Conservation (phyloP, 1,284 basidiomycete genomes). For the Ceratorhiza oryzae-sativae region DNA sequence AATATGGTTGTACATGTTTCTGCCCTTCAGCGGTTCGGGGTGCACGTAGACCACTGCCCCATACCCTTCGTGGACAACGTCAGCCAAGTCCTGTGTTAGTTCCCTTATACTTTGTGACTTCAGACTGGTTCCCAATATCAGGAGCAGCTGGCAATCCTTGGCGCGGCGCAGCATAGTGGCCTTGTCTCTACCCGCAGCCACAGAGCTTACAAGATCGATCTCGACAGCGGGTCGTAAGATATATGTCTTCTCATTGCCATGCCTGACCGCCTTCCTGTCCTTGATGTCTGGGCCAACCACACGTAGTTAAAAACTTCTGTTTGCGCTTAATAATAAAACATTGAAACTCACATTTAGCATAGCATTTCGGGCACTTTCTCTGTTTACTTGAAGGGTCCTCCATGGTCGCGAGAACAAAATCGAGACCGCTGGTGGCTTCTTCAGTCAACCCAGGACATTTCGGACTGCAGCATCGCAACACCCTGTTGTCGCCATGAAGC, state of each 20-base stretch:
- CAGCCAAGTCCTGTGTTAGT: background rate
- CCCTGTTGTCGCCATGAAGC: conserved; percentile 18
- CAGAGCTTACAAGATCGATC: background rate
- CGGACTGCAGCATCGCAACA: background rate
- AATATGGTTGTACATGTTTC: background rate
- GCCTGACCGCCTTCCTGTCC: background rate
- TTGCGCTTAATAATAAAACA: background rate
- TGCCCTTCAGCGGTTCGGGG: background rate
- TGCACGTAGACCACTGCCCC: conserved; percentile 17
- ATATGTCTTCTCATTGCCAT: background rate
- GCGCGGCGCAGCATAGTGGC: background rate
- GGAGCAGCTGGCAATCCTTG: background rate
- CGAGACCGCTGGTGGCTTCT: background rate
- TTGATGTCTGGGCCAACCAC: background rate
- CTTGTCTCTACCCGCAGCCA: background rate
- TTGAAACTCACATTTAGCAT: background rate
- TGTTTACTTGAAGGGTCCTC: background rate
- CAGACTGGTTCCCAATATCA: background rate
- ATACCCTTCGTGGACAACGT: background rate
- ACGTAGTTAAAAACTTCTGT: background rate
- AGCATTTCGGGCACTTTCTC: background rate
- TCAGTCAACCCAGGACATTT: background rate
- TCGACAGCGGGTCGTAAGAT: conserved; percentile 6
- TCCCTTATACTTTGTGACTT: background rate
- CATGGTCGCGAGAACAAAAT: background rate